A percentile compares a stretch with the other conserved stretches of the same genome.
Evolutionary conservation across 768 basidiomycete genomes (phyloP).

Genomic region (Lactifluus hygrophoroides): DNA sequence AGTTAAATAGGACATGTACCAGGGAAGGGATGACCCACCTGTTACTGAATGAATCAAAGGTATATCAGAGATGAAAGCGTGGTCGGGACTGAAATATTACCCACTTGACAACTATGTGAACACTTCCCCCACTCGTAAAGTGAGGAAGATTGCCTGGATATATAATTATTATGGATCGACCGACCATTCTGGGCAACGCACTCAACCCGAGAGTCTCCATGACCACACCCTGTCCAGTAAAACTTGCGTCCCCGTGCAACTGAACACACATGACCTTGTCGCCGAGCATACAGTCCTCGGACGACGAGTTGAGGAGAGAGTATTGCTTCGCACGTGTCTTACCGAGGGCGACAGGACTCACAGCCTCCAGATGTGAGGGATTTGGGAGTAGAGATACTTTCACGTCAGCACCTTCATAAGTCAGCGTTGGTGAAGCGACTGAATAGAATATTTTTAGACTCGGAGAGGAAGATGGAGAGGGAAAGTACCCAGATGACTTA

Average conservation of each 20-base stretch:
- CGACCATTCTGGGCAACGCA: conserved; percentile 28
- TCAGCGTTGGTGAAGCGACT: conserved; percentile 59
- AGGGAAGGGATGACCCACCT: conserved; percentile 20
- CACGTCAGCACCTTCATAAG: conserved; percentile 46
- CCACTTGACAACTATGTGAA: conserved; percentile 88
- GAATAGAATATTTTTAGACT: background rate
- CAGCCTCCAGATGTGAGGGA: conserved; percentile 79
- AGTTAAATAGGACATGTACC: background rate
- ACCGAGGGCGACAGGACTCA: conserved; percentile 80
- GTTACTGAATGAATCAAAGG: conserved; percentile 22
- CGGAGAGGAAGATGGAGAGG: background rate
- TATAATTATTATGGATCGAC: background rate
- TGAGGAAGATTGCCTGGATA: conserved; percentile 73
- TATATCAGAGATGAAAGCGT: conserved; percentile 2
- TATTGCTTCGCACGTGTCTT: conserved; percentile 90
- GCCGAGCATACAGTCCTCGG: conserved; percentile 37
- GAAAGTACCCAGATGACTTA: conserved; percentile 68
- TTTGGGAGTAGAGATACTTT: conserved; percentile 76
- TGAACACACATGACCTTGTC: conserved; percentile 83
- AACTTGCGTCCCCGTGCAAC: conserved; percentile 87
- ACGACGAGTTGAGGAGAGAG: conserved; percentile 58
- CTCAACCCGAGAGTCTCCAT: conserved; percentile 85
- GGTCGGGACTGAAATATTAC: conserved; percentile 23
- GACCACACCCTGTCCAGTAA: conserved; percentile 83
- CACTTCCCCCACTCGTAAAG: conserved; percentile 83